These are phyloP conservation scores for Pseudozyma pruni DNA, from an alignment of 1,284 basidiomycete genomes.

Conservation along the genomic window DNA sequence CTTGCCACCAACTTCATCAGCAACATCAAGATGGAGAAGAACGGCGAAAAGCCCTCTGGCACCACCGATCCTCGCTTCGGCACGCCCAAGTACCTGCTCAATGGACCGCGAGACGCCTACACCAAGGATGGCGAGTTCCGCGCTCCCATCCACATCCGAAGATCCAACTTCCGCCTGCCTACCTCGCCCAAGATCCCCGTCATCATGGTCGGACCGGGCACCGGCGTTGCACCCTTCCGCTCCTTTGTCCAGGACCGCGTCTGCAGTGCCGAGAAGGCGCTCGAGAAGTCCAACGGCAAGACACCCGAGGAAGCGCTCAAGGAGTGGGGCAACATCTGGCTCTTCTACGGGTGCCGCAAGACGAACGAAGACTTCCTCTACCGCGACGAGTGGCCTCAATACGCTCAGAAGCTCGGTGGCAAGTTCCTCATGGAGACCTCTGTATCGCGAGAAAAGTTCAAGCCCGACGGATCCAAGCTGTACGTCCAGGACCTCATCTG, in stretches of 20 bases:
- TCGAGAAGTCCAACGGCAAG: constrained; percentile 83
- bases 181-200: constrained; percentile 97
- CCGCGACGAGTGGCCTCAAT: constrained; percentile 91
- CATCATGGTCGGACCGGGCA: constrained; percentile 98
- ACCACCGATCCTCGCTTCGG: constrained; percentile 63
- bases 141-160: constrained; percentile 90
- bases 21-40: constrained; percentile 76
- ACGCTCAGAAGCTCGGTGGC: constrained; percentile 84
- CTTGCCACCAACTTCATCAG: constrained; percentile 66
- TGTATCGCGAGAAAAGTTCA: constrained; percentile 81
- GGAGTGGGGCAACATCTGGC: constrained; percentile 92
- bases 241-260: constrained; percentile 98
- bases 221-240: constrained; percentile 97
- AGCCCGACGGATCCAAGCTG: constrained; percentile 90
- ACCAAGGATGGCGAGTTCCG: constrained; percentile 76
- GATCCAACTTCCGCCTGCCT: constrained; percentile 94
- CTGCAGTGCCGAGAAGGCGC: constrained; percentile 88
- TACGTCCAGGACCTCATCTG: constrained; percentile 86
- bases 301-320: constrained; percentile 87
- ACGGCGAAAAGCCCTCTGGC: constrained; percentile 66
- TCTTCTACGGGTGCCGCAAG: constrained; percentile 95
- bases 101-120: constrained; percentile 88
- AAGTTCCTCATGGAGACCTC: constrained; percentile 89
- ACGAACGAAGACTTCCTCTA: constrained; percentile 91
- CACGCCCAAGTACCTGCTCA: constrained; percentile 82